phyloP scores from a whole-genome alignment of 768 basidiomycete genomes.

The Lactarius vividus region DNA sequence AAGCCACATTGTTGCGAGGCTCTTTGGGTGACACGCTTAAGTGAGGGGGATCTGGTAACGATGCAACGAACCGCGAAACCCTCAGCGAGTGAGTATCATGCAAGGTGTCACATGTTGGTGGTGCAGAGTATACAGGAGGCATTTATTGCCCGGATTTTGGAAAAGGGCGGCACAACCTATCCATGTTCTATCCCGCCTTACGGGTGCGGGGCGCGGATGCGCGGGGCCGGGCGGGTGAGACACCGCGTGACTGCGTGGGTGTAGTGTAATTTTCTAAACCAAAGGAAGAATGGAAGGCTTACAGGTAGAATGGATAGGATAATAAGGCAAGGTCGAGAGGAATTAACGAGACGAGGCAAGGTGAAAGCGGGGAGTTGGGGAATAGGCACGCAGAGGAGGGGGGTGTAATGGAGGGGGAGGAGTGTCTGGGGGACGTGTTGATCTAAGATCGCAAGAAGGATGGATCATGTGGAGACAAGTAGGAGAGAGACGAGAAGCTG shows the following conservation, averaged over 20 bases:
- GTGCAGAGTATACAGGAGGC: background rate
- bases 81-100: background rate
- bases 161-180: background rate
- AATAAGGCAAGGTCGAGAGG: background rate
- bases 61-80: background rate
- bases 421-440: background rate
- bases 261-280: no score
- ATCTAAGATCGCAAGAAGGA: slow-evolving; percentile 11
- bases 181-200: background rate
- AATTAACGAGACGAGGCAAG: background rate
- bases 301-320: background rate
- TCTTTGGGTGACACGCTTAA: background rate
- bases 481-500: background rate
- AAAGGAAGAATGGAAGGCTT: background rate
- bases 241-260: background rate
- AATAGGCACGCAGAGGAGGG: no score
- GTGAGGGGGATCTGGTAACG: background rate
- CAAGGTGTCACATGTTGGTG: background rate
- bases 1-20: background rate
- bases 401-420: background rate
- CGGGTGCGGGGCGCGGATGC: no score
- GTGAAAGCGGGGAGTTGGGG: background rate
- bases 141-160: background rate
- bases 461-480: background rate
- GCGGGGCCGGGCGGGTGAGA: background rate